Base-by-base conservation (phyloP, 805 yeast genomes). In the Suhomyces sp. region DNA sequence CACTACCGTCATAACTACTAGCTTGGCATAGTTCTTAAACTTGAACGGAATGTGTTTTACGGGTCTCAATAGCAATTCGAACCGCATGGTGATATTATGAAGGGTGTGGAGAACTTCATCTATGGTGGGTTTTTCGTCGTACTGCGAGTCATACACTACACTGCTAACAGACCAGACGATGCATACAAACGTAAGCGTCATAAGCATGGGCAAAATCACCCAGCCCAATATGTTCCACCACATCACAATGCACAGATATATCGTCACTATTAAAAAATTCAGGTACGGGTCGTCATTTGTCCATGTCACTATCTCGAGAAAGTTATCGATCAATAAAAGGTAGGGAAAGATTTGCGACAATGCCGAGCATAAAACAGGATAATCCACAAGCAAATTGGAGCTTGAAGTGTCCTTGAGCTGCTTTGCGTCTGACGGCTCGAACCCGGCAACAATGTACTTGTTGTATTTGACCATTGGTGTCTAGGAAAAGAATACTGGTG, bases 231-330 rank as follows among this genome's bases (percentile, higher is more conserved):
- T 37, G 4, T 63, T 52, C 85, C 85, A 80, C 55, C 78, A 72
- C 58, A 72, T 56, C 12, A 79, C 73, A 1, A 73, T 27, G 29
- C 71, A 64, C 10, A 76, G 67, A 55, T 74, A 77, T 0, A 60
- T 53, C 4, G 73, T 72, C 29, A 79, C 66, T 1, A 73, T 35
- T 6, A 80, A 59, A 51, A 79, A 72, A 57, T 80, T 81, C 53
- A 68, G 68, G 56, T 77, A 79, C 8, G 77, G 74, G 50, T 79
- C 80, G 4, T 71, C 77, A 53, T 79, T 79, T 1, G 86, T 80
- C 86, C 86, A 81, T 1, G 85, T 80, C 19, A 80, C 53, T 12
- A 78, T 61, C 37, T 78, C 78, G 15, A 81, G 60, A 6, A 73
- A 50, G 41, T 70, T 65, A 59, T 81, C 84, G 5, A 76, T 60